Conservation (phyloP, 768 basidiomycete species). For the Tricholoma hemisulphureum region DNA sequence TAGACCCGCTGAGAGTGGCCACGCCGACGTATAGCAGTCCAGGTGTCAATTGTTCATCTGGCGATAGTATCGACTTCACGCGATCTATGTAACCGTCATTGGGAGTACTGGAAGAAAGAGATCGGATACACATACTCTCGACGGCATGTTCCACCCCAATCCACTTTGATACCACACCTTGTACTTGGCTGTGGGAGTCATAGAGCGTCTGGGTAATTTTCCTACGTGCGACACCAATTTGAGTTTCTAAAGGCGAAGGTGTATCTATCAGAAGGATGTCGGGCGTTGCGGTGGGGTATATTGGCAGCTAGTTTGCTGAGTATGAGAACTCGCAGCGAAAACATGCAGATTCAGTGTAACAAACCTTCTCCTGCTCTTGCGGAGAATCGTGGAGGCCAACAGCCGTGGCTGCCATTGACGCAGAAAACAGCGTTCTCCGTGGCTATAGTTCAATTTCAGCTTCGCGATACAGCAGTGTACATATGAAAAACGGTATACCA, state of each 20-base stretch:
- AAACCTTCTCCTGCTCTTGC: constrained; percentile 30
- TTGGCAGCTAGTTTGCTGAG: constrained; percentile 62
- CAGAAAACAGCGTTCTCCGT: constrained; percentile 33
- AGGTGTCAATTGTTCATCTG: constrained; percentile 81
- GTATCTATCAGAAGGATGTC: constrained; percentile 74
- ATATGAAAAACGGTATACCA: not conserved
- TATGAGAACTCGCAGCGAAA: not conserved
- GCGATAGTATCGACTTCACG: constrained; percentile 77
- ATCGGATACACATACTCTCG: constrained; percentile 63
- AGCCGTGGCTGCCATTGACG: constrained; percentile 31
- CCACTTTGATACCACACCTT: constrained; percentile 76
- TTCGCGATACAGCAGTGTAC: not conserved
- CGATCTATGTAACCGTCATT: constrained; percentile 49
- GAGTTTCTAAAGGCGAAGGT: constrained; percentile 71
- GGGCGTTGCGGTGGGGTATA: constrained; percentile 66
- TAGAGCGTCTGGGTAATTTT: constrained; percentile 53
- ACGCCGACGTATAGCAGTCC: constrained; percentile 90
- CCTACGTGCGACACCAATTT: constrained; percentile 70
- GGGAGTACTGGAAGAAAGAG: not conserved
- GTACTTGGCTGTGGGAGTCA: constrained; percentile 64
- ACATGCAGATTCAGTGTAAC: not conserved
- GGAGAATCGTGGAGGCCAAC: constrained; percentile 29
- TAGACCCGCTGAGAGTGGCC: constrained; percentile 83
- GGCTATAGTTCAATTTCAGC: constrained; percentile 24
- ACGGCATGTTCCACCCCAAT: constrained; percentile 82